Evolutionary conservation across 495 filamentous ascomycete genomes (phyloP).

Genomic region (Trichoderma erinaceum): DNA sequence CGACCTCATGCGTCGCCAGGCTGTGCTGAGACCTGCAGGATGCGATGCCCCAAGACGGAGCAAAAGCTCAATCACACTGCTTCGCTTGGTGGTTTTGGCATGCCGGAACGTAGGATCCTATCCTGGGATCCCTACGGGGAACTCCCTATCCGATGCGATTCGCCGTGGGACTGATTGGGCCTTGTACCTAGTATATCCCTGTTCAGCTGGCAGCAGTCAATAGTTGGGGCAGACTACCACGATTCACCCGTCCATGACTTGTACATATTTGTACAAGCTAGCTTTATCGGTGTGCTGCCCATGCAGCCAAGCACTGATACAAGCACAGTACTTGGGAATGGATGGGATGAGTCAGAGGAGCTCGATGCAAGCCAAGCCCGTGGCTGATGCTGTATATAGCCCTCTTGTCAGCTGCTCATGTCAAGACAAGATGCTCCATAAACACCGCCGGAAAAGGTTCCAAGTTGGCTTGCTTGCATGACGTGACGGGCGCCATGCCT

Average conservation of each 20-base stretch:
- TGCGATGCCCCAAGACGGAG: conserved; percentile 7
- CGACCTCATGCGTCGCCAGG: conserved; percentile 13
- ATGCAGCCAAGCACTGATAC: background rate
- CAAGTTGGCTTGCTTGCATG: conserved; percentile 10
- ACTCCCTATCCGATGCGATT: conserved; percentile 4
- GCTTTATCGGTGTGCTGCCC: background rate
- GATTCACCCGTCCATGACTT: background rate
- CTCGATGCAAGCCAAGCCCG: conserved; percentile 6
- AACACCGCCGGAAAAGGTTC: background rate
- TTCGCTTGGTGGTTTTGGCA: background rate
- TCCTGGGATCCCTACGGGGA: background rate
- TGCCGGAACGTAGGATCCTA: background rate
- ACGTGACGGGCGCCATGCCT: conserved; percentile 6
- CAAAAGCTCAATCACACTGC: background rate
- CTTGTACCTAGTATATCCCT: background rate
- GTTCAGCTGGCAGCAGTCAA: background rate
- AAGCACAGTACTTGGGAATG: background rate
- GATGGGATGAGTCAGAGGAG: conserved; percentile 3
- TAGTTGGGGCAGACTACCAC: background rate
- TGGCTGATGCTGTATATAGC: conserved; percentile 6
- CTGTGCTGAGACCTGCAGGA: background rate
- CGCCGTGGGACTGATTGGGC: background rate
- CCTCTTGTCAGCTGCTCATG: background rate
- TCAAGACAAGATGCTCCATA: background rate
- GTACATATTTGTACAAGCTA: conserved; percentile 4